Base-by-base conservation (phyloP, 768 basidiomycete genomes). In the Tricholomella constricta region DNA sequence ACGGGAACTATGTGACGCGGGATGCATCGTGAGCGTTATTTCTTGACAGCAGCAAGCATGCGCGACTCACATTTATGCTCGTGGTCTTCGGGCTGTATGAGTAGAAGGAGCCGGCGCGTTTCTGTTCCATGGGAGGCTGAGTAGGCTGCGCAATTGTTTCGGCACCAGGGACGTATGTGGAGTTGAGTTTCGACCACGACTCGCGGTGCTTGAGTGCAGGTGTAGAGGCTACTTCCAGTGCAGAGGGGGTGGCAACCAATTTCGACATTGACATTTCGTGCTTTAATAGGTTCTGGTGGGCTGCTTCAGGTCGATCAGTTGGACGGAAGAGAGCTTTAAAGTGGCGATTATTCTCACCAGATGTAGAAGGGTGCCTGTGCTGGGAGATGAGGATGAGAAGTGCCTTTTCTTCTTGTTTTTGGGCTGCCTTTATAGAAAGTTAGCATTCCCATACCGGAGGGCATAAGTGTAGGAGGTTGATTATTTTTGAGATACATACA, bases 71-170 rank as follows among this genome's bases (percentile, higher is more conserved):
- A 48, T 66, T 73, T 48, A 79, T 71, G 48, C 71, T 76, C 6
- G 78, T 80, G 5, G 76, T 72, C 65, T 74, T 76, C 4, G 76
- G 65, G 56, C 68, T 77, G 63, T 72, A 79, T 12, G 74, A 69
- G 49, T 78, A 76, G 58, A 74, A 72, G 27, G 69, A 66, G 46
- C 67, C 56, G 64, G 72, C 70, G 32, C 43, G 44, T 27, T 55
- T 57, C 26, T 54, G 25, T 6, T 26, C 29, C 40, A 35, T 41
- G 9, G 14, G 3, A 43, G 51, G 15, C 12, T 47, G 27, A 31
- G 35, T 35, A 22, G 29, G 44, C 14, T 8, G 34, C 31, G 32
- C 31, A 25, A 22, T 36, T 23, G 42, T 45, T 45, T 23, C 37
- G 23, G 26, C 20, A n/a, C 25, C 52, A 41, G 44, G 49, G 40